Percentiles rank a stretch among this genome's conserved stretches.
Evolutionary conservation across 805 yeast genomes (phyloP).

Genomic region (Metschnikowia matae): DNA sequence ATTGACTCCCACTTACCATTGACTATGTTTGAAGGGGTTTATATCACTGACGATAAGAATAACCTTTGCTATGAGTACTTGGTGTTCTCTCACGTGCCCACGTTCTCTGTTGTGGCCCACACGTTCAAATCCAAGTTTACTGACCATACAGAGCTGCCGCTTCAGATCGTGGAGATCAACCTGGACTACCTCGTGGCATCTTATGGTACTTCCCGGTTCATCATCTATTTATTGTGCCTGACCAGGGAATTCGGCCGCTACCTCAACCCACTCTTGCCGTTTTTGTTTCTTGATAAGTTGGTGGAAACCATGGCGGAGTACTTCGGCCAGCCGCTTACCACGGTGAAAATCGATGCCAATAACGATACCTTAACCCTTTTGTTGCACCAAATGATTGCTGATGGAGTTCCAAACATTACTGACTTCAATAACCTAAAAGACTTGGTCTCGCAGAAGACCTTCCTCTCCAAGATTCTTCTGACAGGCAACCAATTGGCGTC

Average conservation of each 20-base stretch:
- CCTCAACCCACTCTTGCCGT: constrained; percentile 51
- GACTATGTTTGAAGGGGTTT: constrained; percentile 39
- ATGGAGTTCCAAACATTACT: constrained; percentile 66
- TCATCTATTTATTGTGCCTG: constrained; percentile 27
- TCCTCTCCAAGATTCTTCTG: constrained; percentile 49
- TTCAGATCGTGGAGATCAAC: constrained; percentile 29
- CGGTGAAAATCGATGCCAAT: constrained; percentile 60
- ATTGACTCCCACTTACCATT: too few species aligned
- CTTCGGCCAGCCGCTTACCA: constrained; percentile 52
- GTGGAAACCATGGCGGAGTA: constrained; percentile 53
- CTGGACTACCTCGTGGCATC: constrained; percentile 26
- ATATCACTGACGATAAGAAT: constrained; percentile 35
- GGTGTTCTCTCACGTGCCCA: constrained; percentile 28
- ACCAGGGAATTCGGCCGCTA: constrained; percentile 6
- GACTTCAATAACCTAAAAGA: constrained; percentile 70
- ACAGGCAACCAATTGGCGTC: constrained; percentile 33
- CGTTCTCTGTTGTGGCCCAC: constrained; percentile 25
- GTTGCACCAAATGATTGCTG: constrained; percentile 74
- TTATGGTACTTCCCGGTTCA: constrained; percentile 21
- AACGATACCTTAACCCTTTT: constrained; percentile 67
- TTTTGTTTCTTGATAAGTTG: constrained; percentile 48
- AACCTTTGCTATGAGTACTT: constrained; percentile 36
- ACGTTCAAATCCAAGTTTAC: constrained; percentile 13
- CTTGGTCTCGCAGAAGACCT: constrained; percentile 60
- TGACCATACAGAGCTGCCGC: constrained; percentile 6